Evolutionary conservation across 1,284 basidiomycete species (phyloP).

Genomic region (Omphalotus olearius): DNA sequence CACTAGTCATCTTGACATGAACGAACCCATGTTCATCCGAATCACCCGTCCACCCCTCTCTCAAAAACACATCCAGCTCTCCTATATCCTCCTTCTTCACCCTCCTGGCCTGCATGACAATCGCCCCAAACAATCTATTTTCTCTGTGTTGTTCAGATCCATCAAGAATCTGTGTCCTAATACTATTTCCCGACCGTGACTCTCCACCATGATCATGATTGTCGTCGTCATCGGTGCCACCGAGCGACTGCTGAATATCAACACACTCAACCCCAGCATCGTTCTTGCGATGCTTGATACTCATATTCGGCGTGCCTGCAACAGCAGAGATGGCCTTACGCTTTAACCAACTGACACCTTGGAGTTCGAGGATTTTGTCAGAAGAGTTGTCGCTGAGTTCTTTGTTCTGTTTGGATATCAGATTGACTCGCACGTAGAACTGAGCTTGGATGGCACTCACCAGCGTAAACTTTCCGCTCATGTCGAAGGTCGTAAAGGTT

Average conservation of each 20-base stretch:
- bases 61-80: constrained; percentile 6
- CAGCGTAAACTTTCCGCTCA: constrained; percentile 48
- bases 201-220: constrained; percentile 33
- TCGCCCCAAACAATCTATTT: constrained; percentile 36
- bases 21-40: constrained; percentile 15
- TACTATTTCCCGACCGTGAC: too few relatives aligned
- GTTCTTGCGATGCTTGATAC: too few relatives aligned
- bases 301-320: constrained; percentile 38
- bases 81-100: constrained; percentile 24
- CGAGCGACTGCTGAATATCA: constrained; percentile 35
- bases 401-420: constrained; percentile 37
- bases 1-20: constrained; percentile 1
- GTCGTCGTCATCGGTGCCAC: too few relatives aligned
- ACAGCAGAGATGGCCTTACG: constrained; percentile 29
- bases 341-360: constrained; percentile 39
- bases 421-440: too few relatives aligned
- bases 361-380: constrained; percentile 38
- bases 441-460: constrained; percentile 32
- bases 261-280: constrained; percentile 37
- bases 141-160: constrained; percentile 28
- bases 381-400: constrained; percentile 29
- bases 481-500: constrained; percentile 44
- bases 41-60: constrained; percentile 14
- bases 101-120: constrained; percentile 29
- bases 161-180: constrained; percentile 28